Base-by-base conservation (phyloP, 2,329 filamentous ascomycete genomes). In the Sclerotinia nivalis region DNA sequence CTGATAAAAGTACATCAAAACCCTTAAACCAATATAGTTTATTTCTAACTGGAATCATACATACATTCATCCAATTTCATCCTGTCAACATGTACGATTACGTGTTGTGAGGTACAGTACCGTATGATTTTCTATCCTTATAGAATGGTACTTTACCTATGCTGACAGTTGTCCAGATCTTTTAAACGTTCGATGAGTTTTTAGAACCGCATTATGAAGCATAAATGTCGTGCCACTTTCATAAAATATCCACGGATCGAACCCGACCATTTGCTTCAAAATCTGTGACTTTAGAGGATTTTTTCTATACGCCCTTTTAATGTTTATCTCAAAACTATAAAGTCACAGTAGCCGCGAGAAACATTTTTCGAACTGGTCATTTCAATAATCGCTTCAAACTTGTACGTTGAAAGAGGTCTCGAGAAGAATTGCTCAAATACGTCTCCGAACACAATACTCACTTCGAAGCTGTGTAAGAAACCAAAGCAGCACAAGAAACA, bases 51-150 rank as follows among this genome's bases (percentile, higher is more conserved):
- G 62, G 22, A 25, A 50, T 50, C 60, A 37, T 62, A 37, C 45
- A 25, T 62, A 37, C 45, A 25, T 62, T 50, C 45, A 62, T 37
- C 12, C 31, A 50, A 50, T 15, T 50, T 49, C 60, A 31, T 37
- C 28, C 45, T 49, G 60, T 62, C 43, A 37, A 49, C 60, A 50
- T 62, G 60, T 62, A 62, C 49, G 60, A 50, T 50, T 62, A 62
- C 45, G 60, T 62, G 60, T 62, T 62, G 28, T 49, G 45, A 62
- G 60, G 43, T 62, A 34, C 60, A 49, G 59, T 62, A 25, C 45
- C 59, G 59, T 25, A 37, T 49, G 28, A 34, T 22, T 49, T 62
- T 62, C 13, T 8, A n/a, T n/a, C 59, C 59, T 22, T 49, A 9
- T 6, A 50, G 22, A n/a, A 37, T 62, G 45, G 2, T 15, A 25